Conservation (phyloP, 169 alveolate species). For the Plasmodium coatneyi region DNA sequence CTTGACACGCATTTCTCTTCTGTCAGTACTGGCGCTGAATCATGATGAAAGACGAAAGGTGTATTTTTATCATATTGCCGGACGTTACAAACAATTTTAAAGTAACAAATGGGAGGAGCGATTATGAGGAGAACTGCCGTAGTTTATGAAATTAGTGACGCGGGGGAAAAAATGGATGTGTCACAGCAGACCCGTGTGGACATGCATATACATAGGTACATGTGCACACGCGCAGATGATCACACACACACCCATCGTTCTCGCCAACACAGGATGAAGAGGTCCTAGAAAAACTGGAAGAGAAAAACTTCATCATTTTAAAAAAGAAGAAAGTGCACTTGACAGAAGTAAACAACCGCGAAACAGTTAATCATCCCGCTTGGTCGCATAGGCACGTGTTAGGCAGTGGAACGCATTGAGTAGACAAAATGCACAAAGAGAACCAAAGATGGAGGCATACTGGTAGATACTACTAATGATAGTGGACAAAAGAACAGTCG, state of each 20-base stretch:
- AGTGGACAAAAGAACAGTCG: not conserved
- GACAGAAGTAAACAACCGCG: constrained; percentile 35
- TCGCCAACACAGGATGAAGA: constrained; percentile 62
- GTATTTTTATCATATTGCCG: constrained; percentile 63
- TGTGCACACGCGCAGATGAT: not conserved
- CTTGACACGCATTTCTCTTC: not conserved
- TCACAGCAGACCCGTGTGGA: not conserved
- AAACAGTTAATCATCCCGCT: not conserved
- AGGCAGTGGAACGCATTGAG: not conserved
- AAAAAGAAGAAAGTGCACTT: constrained; percentile 64
- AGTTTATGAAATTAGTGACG: not conserved
- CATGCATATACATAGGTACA: constrained; percentile 8
- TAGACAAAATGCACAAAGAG: not conserved
- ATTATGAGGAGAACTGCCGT: not conserved
- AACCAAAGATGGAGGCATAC: not conserved
- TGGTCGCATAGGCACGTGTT: not conserved
- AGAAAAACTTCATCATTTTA: constrained; percentile 58
- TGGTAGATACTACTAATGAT: not conserved
- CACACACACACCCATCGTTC: not conserved
- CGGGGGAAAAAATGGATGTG: not conserved
- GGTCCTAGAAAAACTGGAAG: constrained; percentile 63
- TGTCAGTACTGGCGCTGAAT: not conserved
- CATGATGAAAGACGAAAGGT: constrained; percentile 70
- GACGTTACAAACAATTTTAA: constrained; percentile 64
- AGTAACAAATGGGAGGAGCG: constrained; percentile 46